Evolutionary conservation across 768 basidiomycete species (phyloP), one percentile per base, ranked within the genome.

Genomic region (Gloeopeniophorella convolvens): DNA sequence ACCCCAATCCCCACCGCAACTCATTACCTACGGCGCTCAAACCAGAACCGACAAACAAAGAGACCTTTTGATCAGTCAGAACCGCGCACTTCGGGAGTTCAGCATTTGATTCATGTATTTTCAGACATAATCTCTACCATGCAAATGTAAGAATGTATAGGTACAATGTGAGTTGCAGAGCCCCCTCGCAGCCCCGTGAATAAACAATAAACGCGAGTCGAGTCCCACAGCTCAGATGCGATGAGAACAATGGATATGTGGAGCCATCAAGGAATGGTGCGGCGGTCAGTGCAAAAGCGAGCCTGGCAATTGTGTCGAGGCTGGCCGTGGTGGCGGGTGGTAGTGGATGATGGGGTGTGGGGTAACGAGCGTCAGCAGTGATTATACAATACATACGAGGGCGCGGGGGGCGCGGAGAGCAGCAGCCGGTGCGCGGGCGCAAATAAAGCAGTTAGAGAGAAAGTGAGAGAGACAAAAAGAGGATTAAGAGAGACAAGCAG

Each of bases 301-400:
- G n/a, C n/a, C n/a, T n/a, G n/a, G n/a, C n/a, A n/a, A n/a, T n/a
- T n/a, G n/a, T n/a, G n/a, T n/a, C n/a, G n/a, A n/a, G n/a, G n/a
- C n/a, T n/a, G n/a, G n/a, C n/a, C n/a, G n/a, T n/a, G n/a, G n/a
- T n/a, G n/a, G n/a, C n/a, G n/a, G n/a, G n/a, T n/a, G n/a, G n/a
- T n/a, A n/a, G n/a, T n/a, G n/a, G n/a, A n/a, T n/a, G n/a, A n/a
- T n/a, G n/a, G n/a, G n/a, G n/a, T n/a, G n/a, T n/a, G n/a, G n/a
- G n/a, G n/a, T 35, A 26, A 39, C 3, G 44, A 54, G 42, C 24
- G 35, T 54, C 52, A 48, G n/a, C n/a, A n/a, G 52, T 20, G 41
- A 53, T 54, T 54, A 54, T 39, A 48, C 48, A 45, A 54, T 54
- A 48, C 35, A 54, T 54, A 54, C 52, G 20, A 13, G 23, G 15